Evolutionary conservation across 2,329 filamentous ascomycete genomes (phyloP), one percentile per base, ranked within the genome.

Genomic region (Diplodia scrobiculata): DNA sequence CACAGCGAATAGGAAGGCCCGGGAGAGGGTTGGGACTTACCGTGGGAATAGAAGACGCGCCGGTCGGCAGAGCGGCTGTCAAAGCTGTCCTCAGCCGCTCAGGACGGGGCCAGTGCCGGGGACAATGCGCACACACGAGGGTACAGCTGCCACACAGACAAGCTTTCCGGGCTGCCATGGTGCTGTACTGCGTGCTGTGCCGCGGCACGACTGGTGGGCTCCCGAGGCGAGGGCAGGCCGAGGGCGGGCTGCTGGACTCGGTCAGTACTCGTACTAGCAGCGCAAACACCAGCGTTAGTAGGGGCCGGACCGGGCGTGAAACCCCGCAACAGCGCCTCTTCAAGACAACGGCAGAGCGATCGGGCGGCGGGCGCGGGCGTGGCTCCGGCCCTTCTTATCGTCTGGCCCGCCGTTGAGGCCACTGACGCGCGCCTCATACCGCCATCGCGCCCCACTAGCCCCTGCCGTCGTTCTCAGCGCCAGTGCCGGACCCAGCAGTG

Each of bases 21-120:
- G 55, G 55, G 55, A 48, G 27, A 62, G 48, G 45, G 27, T 62
- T 62, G 48, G 38, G 45, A 47, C 45, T 50, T 62, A 62, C 58
- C 58, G 21, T 36, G 68, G 66, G 79, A 82, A 70, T 79, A 17
- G 80, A 13, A 81, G 75, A 71, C 82, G 79, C 25, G 79, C 81
- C 1, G 81, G 76, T 29, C 52, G n/a, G 76, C 73, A 9, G 74
- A 70, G 9, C 81, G 71, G 1, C 73, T 72, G 1, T 74, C 66
- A 34, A 14, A 32, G 72, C 71, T 17, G 69, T 68, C 67, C 79
- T 76, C 11, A 82, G 68, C 11, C 77, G 74, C 41, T 80, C 73
- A 63, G 79, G 79, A 58, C 72, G 19, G 82, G 71, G 69, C 81
- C 77, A 67, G 81, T 78, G 10, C 79, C 79, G 21, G 75, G 77